Conservation (phyloP, 225 moss, liverwort and hornwort genomes). For the Polytrichum formosum region DNA sequence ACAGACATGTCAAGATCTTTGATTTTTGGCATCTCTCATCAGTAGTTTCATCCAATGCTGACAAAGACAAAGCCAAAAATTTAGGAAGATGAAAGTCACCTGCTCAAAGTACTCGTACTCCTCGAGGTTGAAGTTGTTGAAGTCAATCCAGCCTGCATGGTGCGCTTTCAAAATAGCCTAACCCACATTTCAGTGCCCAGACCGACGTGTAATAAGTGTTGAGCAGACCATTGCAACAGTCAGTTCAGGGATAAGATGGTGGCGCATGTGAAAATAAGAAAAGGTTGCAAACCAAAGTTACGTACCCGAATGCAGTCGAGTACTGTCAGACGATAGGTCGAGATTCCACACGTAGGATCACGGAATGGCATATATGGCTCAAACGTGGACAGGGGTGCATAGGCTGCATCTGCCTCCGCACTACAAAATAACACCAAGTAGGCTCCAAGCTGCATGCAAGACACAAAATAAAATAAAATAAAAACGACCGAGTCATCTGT, state of each 20-base stretch:
- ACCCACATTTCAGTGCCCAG: background rate
- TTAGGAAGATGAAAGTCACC: constrained; percentile 28
- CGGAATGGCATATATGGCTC: constrained; percentile 88
- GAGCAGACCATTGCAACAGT: too few relatives aligned
- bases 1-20: too few relatives aligned
- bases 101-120: constrained; percentile 99
- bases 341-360: constrained; percentile 93
- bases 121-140: constrained; percentile 92
- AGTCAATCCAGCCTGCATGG: constrained; percentile 88
- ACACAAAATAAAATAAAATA: background rate
- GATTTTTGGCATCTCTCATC: too few relatives aligned
- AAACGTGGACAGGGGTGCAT: constrained; percentile 82
- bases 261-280: too few relatives aligned
- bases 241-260: too few relatives aligned
- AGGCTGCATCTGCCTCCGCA: constrained; percentile 88
- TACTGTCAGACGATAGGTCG: constrained; percentile 89
- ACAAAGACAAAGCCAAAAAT: too few relatives aligned
- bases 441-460: constrained; percentile 76
- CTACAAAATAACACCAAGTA: constrained; percentile 86
- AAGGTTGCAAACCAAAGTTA: background rate
- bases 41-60: too few relatives aligned
- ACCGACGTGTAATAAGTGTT: too few relatives aligned
- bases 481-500: too few relatives aligned
- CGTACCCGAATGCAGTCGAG: constrained; percentile 78
- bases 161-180: constrained; percentile 82